A percentile compares a stretch with the other conserved stretches of the same genome.
Conservation (phyloP, 1,284 basidiomycete genomes). For the Apiotrichum akiyoshidainum region DNA sequence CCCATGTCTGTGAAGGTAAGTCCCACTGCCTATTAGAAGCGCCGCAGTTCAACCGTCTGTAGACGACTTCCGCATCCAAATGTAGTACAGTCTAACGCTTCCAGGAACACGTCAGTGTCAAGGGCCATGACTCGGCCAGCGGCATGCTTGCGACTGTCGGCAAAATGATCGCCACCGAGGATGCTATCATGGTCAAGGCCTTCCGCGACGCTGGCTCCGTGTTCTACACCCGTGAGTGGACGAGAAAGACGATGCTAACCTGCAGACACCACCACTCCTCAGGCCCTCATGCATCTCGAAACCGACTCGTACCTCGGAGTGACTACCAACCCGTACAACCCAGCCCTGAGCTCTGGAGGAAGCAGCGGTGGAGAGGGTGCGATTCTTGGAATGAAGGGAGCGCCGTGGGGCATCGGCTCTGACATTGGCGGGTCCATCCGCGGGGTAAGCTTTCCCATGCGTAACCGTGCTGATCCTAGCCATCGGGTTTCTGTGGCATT, state of each 20-base stretch:
- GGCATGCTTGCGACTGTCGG: conserved; percentile 20
- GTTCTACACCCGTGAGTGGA: conserved; percentile 5
- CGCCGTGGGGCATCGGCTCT: conserved; percentile 43
- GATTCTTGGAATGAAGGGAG: conserved; percentile 48
- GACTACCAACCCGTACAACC: conserved; percentile 55
- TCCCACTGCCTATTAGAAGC: too few species aligned
- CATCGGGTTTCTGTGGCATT: conserved; percentile 27
- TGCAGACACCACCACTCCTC: conserved; percentile 28
- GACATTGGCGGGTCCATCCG: conserved; percentile 50
- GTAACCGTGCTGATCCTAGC: too few species aligned
- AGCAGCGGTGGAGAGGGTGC: conserved; percentile 61
- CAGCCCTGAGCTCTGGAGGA: conserved; percentile 57
- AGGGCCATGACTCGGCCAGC: conserved; percentile 35
- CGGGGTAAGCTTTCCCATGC: conserved; percentile 13
- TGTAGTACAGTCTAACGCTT: too few species aligned
- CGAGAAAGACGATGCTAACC: background rate
- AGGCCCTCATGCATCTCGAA: conserved; percentile 38
- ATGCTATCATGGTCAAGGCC: conserved; percentile 17
- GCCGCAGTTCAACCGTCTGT: too few species aligned
- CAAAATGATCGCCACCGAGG: conserved; percentile 14
- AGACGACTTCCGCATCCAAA: too few species aligned
- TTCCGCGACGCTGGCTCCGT: conserved; percentile 25
- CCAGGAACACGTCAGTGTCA: conserved; percentile 41
- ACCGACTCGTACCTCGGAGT: conserved; percentile 34
- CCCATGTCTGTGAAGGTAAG: conserved; percentile 59